Conservation (phyloP, 2,329 filamentous ascomycete genomes). For the Ceratocystis papillata region DNA sequence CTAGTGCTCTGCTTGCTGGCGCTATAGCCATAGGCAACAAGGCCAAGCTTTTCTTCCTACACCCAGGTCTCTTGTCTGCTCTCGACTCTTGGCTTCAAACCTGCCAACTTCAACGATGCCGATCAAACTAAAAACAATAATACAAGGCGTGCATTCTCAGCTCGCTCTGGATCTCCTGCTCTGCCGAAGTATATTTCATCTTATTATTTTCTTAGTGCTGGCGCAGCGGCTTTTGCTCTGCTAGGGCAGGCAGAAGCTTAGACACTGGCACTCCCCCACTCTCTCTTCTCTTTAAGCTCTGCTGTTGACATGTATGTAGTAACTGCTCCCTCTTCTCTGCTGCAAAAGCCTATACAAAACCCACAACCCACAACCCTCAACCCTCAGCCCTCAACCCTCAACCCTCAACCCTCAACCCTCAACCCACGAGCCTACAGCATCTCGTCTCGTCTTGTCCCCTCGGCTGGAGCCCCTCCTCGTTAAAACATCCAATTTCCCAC, state of each 20-base stretch:
- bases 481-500: conserved; percentile 5
- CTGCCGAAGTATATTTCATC: too few relatives aligned
- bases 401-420: not conserved
- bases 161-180: not conserved
- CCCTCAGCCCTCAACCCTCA: too few relatives aligned
- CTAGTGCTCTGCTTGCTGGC: not conserved
- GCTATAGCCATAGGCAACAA: not conserved
- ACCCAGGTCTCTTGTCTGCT: too few relatives aligned
- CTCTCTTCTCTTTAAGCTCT: too few relatives aligned
- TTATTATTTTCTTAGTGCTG: too few relatives aligned
- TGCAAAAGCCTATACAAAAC: too few relatives aligned
- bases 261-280: too few relatives aligned
- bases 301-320: too few relatives aligned
- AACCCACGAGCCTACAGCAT: not conserved
- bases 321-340: too few relatives aligned
- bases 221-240: too few relatives aligned
- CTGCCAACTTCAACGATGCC: conserved; percentile 6
- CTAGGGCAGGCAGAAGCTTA: too few relatives aligned
- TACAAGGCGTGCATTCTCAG: not conserved
- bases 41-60: not conserved
- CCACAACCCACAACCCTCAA: not conserved
- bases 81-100: not conserved
- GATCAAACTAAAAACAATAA: conserved; percentile 7
- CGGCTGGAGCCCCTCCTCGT: not conserved
- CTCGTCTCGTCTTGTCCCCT: conserved; percentile 6